Evolutionary conservation across 345 rosid genomes (phyloP), one percentile per base, ranked within the genome.

Genomic region (Passiflora organensis): DNA sequence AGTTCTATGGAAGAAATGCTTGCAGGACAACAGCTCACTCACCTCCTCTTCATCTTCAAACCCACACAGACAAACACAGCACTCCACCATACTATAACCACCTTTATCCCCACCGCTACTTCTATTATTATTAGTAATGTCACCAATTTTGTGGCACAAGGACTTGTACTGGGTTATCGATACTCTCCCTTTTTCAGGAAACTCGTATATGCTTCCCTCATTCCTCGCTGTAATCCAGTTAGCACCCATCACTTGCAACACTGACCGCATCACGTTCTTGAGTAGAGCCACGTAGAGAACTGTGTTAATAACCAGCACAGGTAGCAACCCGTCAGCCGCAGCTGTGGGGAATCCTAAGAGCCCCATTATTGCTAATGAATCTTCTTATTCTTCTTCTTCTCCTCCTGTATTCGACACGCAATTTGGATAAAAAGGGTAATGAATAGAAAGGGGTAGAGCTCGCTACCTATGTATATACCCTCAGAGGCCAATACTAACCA

Each of bases 21-120:
- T 82, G 82, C 97, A 91, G 49, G 78, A 71, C 69, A n/a, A n/a
- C n/a, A 91, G 64, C 66, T 85, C 89, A 61, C 87, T 85, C 67
- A 85, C 89, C 75, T 91, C 87, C 46, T 87, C 94, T 39, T 85
- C 87, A 20, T 66, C 86, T 61, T 80, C 76, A 66, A 81, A 91
- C 74, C 84, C 73, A 67, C 77, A 72, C 9, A 90, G 67, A 62
- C 97, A 90, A 32, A 87, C 94, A 69, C 91, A 81, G 62, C 97
- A 90, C 48, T 78, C 85, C 57, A 45, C 8, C n/a, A 0, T n/a
- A n/a, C 19, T n/a, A 14, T n/a, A 9, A 8, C 13, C 13, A 41
- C 44, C 34, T 6, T 1, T 4, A 23, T 16, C 25, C 48, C 34
- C 34, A 28, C 34, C 8, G 8, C 34, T 8, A 28, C 34, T 28